Conservation (phyloP, 1,139 yeast species). For the Eremothecium cymbalariae region DNA sequence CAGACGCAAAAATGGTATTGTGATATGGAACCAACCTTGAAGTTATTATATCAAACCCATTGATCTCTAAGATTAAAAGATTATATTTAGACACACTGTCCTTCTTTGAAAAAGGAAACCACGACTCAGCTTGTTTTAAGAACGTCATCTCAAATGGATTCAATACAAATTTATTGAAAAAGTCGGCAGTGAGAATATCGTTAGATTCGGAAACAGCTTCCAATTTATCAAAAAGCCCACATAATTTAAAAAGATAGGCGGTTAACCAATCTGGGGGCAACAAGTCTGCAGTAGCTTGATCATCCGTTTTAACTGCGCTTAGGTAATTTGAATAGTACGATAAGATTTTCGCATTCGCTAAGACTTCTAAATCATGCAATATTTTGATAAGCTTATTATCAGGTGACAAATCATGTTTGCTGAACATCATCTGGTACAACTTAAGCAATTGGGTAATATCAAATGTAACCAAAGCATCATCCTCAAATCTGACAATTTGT, state of each 20-base stretch:
- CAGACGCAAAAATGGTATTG: constrained; percentile 20
- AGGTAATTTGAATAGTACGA: constrained; percentile 16
- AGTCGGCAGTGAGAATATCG: constrained; percentile 20
- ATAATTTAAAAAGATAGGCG: constrained; percentile 38
- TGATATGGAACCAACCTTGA: constrained; percentile 43
- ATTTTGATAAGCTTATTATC: constrained; percentile 19
- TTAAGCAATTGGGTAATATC: constrained; percentile 56
- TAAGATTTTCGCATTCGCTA: constrained; percentile 20
- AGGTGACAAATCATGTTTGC: constrained; percentile 35
- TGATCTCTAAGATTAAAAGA: constrained; percentile 41
- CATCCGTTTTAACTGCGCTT: constrained; percentile 33
- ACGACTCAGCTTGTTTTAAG: constrained; percentile 17
- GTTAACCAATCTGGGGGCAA: constrained; percentile 71
- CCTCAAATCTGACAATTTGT: constrained; percentile 60
- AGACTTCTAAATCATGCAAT: constrained; percentile 15
- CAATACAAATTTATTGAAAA: constrained; percentile 30
- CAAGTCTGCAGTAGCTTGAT: constrained; percentile 30
- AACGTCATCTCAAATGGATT: constrained; percentile 21
- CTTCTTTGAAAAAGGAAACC: constrained; percentile 27
- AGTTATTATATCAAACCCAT: constrained; percentile 51
- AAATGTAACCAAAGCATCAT: constrained; percentile 46
- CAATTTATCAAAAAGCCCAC: constrained; percentile 44
- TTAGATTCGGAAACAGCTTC: constrained; percentile 33
- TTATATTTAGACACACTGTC: constrained; percentile 20
- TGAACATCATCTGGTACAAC: constrained; percentile 62